Conservation (phyloP, 2,329 filamentous ascomycete species). For the Thielaviopsis punctulata region DNA sequence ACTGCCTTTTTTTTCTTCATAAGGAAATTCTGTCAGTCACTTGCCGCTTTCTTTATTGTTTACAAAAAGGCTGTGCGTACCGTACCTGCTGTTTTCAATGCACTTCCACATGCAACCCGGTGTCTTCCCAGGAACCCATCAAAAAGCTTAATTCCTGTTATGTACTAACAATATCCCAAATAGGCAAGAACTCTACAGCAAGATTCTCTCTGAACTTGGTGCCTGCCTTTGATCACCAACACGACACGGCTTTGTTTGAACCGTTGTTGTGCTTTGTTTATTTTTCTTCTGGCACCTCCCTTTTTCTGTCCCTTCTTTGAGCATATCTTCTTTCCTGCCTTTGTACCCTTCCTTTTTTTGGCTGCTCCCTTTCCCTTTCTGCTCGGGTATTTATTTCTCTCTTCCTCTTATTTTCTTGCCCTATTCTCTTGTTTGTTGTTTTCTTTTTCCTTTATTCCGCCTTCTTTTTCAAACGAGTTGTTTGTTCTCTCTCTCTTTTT, state of each 20-base stretch:
- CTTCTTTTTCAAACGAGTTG: not conserved
- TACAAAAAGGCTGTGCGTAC: too few species aligned
- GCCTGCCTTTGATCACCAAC: not conserved
- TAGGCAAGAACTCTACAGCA: not conserved
- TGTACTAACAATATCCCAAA: not conserved
- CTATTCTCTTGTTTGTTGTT: not conserved
- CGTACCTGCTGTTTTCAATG: too few species aligned
- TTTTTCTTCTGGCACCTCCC: not conserved
- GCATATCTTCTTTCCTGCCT: not conserved
- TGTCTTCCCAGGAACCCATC: not conserved
- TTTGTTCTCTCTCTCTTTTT: slow-evolving; percentile 4
- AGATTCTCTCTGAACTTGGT: not conserved
- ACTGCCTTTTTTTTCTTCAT: not conserved
- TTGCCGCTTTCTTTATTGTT: too few species aligned
- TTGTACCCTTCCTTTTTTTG: not conserved
- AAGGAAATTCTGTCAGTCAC: too few species aligned
- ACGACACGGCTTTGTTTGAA: not conserved
- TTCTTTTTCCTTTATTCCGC: not conserved
- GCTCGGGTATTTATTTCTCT: too few species aligned
- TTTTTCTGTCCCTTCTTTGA: not conserved
- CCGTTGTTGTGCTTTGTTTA: not conserved
- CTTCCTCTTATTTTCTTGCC: not conserved
- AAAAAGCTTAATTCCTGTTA: not conserved
- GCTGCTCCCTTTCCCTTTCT: not conserved
- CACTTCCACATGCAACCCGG: too few species aligned